Percentiles rank a stretch among this genome's conserved stretches.
These are phyloP conservation scores for Leccinum subfulvum DNA, from an alignment of 1,284 basidiomycete genomes.

Conservation along the genomic window DNA sequence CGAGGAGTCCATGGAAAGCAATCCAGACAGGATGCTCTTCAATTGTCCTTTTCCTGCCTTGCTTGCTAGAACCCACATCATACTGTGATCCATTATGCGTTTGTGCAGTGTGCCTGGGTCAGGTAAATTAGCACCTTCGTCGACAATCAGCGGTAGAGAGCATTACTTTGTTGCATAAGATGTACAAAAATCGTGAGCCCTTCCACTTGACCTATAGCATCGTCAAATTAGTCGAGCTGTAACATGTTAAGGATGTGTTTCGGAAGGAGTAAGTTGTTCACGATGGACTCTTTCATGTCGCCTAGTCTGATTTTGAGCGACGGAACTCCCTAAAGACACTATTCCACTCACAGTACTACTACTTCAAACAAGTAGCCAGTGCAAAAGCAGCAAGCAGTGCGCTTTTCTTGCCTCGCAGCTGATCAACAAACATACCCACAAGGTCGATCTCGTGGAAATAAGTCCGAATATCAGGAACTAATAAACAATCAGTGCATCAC, in stretches of 20 bases:
- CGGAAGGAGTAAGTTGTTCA: background rate
- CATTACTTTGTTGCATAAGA: conserved; percentile 16
- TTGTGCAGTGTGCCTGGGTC: background rate
- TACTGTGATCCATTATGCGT: conserved; percentile 7
- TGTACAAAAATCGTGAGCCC: conserved; percentile 11
- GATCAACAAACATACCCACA: too few species aligned
- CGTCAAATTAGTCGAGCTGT: conserved; percentile 12
- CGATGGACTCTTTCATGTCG: conserved; percentile 15
- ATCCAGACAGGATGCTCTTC: conserved; percentile 4
- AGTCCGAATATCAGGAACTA: too few species aligned
- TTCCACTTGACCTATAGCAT: conserved; percentile 11
- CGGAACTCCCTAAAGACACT: too few species aligned
- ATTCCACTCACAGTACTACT: too few species aligned
- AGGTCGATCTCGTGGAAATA: too few species aligned
- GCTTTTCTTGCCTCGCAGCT: too few species aligned
- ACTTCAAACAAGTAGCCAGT: too few species aligned
- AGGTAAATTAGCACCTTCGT: background rate
- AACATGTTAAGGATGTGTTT: conserved; percentile 14
- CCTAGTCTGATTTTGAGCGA: background rate
- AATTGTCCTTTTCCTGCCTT: conserved; percentile 16
- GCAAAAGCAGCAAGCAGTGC: too few species aligned
- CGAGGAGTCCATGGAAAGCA: conserved; percentile 17
- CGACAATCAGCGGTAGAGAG: too few species aligned
- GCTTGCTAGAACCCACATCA: conserved; percentile 15
- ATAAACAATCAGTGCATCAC: too few species aligned